phyloP scores from a whole-genome alignment of 495 filamentous ascomycete species.

The Penicillium verhagenii region DNA sequence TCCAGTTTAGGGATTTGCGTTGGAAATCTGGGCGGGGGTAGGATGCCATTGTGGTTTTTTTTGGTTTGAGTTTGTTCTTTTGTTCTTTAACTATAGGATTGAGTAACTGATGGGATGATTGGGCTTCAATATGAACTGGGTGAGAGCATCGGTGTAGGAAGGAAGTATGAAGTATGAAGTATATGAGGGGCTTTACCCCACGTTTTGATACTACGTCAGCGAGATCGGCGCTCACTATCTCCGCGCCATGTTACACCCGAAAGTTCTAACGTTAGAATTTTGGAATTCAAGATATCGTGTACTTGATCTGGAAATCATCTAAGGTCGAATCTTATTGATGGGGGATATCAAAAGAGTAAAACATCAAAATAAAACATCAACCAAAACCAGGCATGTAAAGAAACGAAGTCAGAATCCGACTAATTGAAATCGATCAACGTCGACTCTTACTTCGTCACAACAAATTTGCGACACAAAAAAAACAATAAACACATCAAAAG shows the following conservation, averaged over 20 bases:
- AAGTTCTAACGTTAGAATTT: too few relatives aligned
- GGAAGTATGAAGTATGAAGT: neutral
- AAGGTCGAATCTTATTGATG: conserved; percentile 24
- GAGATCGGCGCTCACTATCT: neutral
- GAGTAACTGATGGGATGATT: neutral
- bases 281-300: neutral
- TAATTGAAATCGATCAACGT: conserved; percentile 11
- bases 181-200: neutral
- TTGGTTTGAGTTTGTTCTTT: conserved; percentile 43
- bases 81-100: neutral
- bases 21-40: conserved; percentile 55
- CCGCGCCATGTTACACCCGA: neutral
- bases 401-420: conserved; percentile 7
- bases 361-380: conserved; percentile 11
- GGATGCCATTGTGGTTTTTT: conserved; percentile 22
- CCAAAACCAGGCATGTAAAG: conserved; percentile 2
- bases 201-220: neutral
- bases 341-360: conserved; percentile 23
- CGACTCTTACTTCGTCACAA: conserved; percentile 10
- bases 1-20: conserved; percentile 50
- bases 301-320: conserved; percentile 8
- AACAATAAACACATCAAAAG: conserved; percentile 10
- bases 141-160: neutral
- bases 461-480: conserved; percentile 9
- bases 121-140: neutral